Conservation (phyloP, 805 yeast species). For the Ogataea naganishii region DNA sequence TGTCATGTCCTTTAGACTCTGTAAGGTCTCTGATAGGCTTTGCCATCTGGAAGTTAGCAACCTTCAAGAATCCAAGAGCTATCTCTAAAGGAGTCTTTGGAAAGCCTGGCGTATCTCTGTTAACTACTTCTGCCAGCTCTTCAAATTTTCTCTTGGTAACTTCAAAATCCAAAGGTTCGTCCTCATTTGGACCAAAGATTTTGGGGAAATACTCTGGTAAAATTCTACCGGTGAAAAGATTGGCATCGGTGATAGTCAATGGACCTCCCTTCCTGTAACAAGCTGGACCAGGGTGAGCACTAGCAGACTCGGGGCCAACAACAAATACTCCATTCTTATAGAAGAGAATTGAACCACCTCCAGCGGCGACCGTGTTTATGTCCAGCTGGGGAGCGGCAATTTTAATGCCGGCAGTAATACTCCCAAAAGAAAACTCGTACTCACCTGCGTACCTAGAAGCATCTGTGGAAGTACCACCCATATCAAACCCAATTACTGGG, state of each 20-base stretch:
- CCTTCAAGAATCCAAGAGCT: slow-evolving; percentile 69
- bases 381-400: slow-evolving; percentile 72
- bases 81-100: slow-evolving; percentile 51
- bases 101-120: slow-evolving; percentile 25
- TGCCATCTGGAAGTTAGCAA: slow-evolving; percentile 79
- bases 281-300: slow-evolving; percentile 84
- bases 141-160: slow-evolving; percentile 42
- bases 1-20: slow-evolving; percentile 67
- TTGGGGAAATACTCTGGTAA: slow-evolving; percentile 67
- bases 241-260: slow-evolving; percentile 77
- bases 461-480: slow-evolving; percentile 32
- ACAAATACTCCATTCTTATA: slow-evolving; percentile 63
- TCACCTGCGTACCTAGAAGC: slow-evolving; percentile 52
- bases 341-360: slow-evolving; percentile 61
- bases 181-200: slow-evolving; percentile 72
- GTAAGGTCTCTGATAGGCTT: slow-evolving; percentile 74
- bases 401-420: slow-evolving; percentile 66
- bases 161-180: slow-evolving; percentile 54
- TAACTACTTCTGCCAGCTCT: slow-evolving; percentile 45
- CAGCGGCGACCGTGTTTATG: slow-evolving; percentile 67
- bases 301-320: slow-evolving; percentile 81
- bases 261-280: slow-evolving; percentile 83
- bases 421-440: slow-evolving; percentile 64
- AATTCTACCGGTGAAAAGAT: slow-evolving; percentile 58
- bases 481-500: slow-evolving; percentile 25